Percentiles rank a stretch among this genome's conserved stretches.
Evolutionary conservation across 257 asterid genomes (phyloP).

Genomic region (Parsonsia alboflavescens): DNA sequence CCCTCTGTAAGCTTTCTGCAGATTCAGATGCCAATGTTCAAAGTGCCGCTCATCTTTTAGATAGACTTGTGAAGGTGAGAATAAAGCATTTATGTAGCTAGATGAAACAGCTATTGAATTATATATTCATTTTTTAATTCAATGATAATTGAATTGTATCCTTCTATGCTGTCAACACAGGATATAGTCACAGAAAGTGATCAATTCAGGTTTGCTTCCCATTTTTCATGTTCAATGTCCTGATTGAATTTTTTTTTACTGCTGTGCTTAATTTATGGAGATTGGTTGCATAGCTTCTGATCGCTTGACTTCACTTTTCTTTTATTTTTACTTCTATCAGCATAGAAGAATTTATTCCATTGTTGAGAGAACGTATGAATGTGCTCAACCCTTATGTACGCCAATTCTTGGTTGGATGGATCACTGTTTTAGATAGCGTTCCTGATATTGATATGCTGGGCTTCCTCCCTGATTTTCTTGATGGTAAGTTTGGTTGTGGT

Average conservation of each 20-base stretch:
- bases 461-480: slow-evolving; percentile 98
- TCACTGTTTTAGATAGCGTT: slow-evolving; percentile 98
- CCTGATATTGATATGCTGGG: slow-evolving; percentile 99
- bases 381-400: slow-evolving; percentile 96
- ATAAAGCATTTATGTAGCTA: slow-evolving; percentile 2
- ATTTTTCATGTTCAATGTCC: slow-evolving; percentile 9
- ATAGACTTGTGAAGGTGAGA: slow-evolving; percentile 90
- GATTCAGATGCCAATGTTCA: slow-evolving; percentile 97
- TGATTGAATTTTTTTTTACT: slow-evolving; percentile 10
- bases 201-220: slow-evolving; percentile 78
- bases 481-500: slow-evolving; percentile 53
- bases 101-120: neutral
- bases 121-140: neutral
- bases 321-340: slow-evolving; percentile 31
- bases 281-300: neutral
- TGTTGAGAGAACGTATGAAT: slow-evolving; percentile 96
- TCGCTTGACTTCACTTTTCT: slow-evolving; percentile 10
- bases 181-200: slow-evolving; percentile 99
- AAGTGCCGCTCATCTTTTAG: slow-evolving; percentile 99
- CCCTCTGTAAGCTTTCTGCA: slow-evolving; percentile 95
- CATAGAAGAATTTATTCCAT: slow-evolving; percentile 96
- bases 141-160: neutral
- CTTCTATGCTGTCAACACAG: slow-evolving; percentile 43
- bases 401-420: slow-evolving; percentile 99
- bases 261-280: neutral